phyloP scores from a whole-genome alignment of 305 asterid genomes.

The Rubia peregrina region DNA sequence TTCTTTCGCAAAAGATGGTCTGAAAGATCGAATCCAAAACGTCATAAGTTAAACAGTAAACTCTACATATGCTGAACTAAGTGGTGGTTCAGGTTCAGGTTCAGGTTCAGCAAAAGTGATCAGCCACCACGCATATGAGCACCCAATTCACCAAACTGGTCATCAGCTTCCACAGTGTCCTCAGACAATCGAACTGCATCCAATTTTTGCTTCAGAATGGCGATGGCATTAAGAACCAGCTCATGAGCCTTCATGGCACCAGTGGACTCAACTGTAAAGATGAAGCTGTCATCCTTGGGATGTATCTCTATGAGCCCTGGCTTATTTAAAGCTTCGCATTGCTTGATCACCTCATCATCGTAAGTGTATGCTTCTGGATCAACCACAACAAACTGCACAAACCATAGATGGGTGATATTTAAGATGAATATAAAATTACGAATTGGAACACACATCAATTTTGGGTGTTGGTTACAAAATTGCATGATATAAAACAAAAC shows the following conservation, averaged over 20 bases:
- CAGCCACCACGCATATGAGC: slow-evolving; percentile 98
- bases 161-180: slow-evolving; percentile 95
- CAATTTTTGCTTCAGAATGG: slow-evolving; percentile 76
- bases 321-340: slow-evolving; percentile 75
- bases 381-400: slow-evolving; percentile 50
- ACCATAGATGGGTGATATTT: background rate
- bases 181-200: slow-evolving; percentile 93
- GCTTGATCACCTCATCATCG: slow-evolving; percentile 90
- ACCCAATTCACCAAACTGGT: slow-evolving; percentile 94
- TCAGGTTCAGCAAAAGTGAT: slow-evolving; percentile 3
- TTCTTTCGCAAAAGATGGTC: background rate
- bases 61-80: background rate
- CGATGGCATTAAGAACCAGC: slow-evolving; percentile 74
- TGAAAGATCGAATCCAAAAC: background rate
- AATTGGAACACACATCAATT: background rate
- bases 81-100: too few species aligned
- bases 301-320: slow-evolving; percentile 75
- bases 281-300: slow-evolving; percentile 86
- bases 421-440: background rate
- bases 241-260: slow-evolving; percentile 89
- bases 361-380: slow-evolving; percentile 87
- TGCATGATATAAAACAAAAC: background rate
- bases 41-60: slow-evolving; percentile 2
- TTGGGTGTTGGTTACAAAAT: background rate
- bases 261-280: slow-evolving; percentile 86